Conservation (phyloP, 1,284 basidiomycete species). For the Microstroma glucosiphilum region DNA sequence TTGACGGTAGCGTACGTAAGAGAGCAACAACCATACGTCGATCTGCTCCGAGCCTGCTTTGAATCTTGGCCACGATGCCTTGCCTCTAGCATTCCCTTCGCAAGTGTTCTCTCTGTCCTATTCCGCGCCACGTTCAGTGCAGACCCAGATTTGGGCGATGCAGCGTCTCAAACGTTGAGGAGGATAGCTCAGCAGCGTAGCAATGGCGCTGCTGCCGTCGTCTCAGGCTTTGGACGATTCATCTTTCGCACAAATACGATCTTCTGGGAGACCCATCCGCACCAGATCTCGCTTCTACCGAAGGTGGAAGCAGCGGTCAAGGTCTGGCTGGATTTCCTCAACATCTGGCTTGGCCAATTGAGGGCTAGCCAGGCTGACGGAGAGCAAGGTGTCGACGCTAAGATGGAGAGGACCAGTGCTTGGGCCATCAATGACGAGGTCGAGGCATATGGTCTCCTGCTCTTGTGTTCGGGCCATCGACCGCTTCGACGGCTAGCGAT, state of each 20-base stretch:
- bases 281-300: slow-evolving; percentile 61
- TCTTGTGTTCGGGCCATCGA: slow-evolving; percentile 65
- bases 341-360: slow-evolving; percentile 60
- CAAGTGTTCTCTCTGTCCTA: slow-evolving; percentile 70
- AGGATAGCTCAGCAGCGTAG: slow-evolving; percentile 65
- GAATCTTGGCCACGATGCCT: slow-evolving; percentile 79
- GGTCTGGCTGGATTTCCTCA: slow-evolving; percentile 70
- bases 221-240: slow-evolving; percentile 67
- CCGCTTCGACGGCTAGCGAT: slow-evolving; percentile 54
- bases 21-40: slow-evolving; percentile 63
- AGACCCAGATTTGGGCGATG: slow-evolving; percentile 63
- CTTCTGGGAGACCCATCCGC: slow-evolving; percentile 63
- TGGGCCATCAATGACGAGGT: slow-evolving; percentile 55
- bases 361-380: slow-evolving; percentile 46
- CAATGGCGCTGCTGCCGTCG: slow-evolving; percentile 56
- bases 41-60: slow-evolving; percentile 70
- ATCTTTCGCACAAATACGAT: slow-evolving; percentile 69
- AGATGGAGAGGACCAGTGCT: slow-evolving; percentile 41
- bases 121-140: slow-evolving; percentile 75
- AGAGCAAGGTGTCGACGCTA: slow-evolving; percentile 18
- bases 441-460: slow-evolving; percentile 69
- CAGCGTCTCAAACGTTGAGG: slow-evolving; percentile 65
- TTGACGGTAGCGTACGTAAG: slow-evolving; percentile 63
- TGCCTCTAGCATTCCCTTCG: slow-evolving; percentile 53
- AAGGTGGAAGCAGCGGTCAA: slow-evolving; percentile 60